Evolutionary conservation across 2,329 filamentous ascomycete genomes (phyloP).

Genomic region (Calonectria fujianensis): DNA sequence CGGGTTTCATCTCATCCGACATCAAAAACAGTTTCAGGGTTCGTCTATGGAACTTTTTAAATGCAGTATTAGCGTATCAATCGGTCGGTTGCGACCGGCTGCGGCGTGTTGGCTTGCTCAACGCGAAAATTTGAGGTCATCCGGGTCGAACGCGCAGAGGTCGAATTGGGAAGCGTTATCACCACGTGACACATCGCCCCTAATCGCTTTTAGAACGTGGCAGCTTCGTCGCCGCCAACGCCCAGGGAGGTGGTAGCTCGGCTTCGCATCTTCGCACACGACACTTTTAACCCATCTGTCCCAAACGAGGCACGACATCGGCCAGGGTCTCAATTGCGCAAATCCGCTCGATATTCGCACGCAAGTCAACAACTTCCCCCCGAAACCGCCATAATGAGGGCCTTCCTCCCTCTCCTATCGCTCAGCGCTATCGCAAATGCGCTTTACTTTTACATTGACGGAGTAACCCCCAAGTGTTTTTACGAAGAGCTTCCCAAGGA

Average conservation of each 20-base stretch:
- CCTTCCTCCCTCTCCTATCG: constrained; percentile 79
- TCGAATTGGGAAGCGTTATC: constrained; percentile 42
- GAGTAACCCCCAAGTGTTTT: constrained; percentile 92
- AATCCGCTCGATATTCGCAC: background rate
- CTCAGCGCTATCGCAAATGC: constrained; percentile 82
- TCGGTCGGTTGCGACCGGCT: constrained; percentile 29
- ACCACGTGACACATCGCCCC: constrained; percentile 61
- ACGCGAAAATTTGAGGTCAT: constrained; percentile 42
- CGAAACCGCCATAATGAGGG: constrained; percentile 69
- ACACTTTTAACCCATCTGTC: constrained; percentile 23
- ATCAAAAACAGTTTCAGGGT: constrained; percentile 38
- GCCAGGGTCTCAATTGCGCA: constrained; percentile 46
- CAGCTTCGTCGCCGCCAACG: constrained; percentile 63
- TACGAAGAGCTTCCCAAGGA: constrained; percentile 98
- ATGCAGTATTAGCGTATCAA: constrained; percentile 8
- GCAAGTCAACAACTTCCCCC: constrained; percentile 5
- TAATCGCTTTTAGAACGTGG: constrained; percentile 71
- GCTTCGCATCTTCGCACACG: constrained; percentile 42
- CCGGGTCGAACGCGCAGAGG: constrained; percentile 34
- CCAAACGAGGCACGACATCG: constrained; percentile 30
- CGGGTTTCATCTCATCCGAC: constrained; percentile 50
- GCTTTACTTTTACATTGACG: constrained; percentile 97
- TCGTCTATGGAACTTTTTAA: background rate
- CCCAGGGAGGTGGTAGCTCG: constrained; percentile 43
- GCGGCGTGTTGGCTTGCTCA: constrained; percentile 31